Evolutionary conservation across 106 monocot genomes (phyloP), one percentile per base, ranked within the genome.

Genomic region (Cymbidium sinense): DNA sequence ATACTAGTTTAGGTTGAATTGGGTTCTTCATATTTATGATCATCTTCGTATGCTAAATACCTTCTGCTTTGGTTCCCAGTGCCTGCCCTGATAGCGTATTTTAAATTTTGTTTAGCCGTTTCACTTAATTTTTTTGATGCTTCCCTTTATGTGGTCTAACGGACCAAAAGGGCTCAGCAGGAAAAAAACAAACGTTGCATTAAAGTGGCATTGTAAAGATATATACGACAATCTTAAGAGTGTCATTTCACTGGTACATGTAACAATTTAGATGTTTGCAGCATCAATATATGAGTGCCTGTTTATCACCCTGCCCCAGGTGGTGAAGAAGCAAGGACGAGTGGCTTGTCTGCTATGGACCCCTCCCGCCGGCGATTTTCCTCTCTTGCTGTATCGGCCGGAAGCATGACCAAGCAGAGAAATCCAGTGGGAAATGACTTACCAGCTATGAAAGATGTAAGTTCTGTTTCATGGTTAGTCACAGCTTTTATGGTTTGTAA

Each of bases 381-480:
- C 79, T 74, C 72, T 23, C 93, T 91, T 35, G 85, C 86, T 73
- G 36, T 86, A 73, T 90, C 86, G 65, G 77, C 83, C 17, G 82
- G 82, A 29, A 83, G 83, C 81, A 84, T 90, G n/a, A 86, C 86
- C 25, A 98, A 89, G 86, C 92, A 94, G 76, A 98, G 90, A 77
- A 86, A 43, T 76, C 92, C 98, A 37, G 54, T 83, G 21, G 79
- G 81, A 50, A 84, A 79, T 84, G 98, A 98, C 79, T 77, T 88
- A 52, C 50, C 86, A 75, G 21, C 72, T 36, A 34, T 81, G 27
- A 94, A 85, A 84, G 92, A 94, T 78, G 75, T 98, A 70, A 85
- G 86, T 78, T 37, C 13, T 67, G 55, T 73, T 36, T 64, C 28
- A 54, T 78, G 36, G 21, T 35, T 7, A 21, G 36, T 37, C 36